Percentiles rank a stretch among this genome's conserved stretches.
phyloP scores from a whole-genome alignment of 2,329 filamentous ascomycete genomes.

The Hirsutella rhossiliensis region DNA sequence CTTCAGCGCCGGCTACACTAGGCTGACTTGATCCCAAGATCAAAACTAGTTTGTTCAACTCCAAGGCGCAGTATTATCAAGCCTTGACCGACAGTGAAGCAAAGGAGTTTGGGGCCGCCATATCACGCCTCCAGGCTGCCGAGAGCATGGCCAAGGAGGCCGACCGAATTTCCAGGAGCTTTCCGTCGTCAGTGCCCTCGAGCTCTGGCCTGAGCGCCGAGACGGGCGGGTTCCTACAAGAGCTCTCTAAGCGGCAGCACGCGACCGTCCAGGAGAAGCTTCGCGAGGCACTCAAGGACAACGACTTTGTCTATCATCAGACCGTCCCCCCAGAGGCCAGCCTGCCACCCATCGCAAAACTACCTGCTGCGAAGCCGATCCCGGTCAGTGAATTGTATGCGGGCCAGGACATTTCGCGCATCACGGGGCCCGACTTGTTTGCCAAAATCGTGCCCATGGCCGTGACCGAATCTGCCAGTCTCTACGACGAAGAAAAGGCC shows the following conservation, averaged over 20 bases:
- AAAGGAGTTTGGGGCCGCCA: slow-evolving; percentile 73
- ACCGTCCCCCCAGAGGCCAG: slow-evolving; percentile 77
- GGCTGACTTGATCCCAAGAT: slow-evolving; percentile 27
- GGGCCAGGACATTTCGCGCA: slow-evolving; percentile 91
- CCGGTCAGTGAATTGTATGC: slow-evolving; percentile 94
- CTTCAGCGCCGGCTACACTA: not conserved
- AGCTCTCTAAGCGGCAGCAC: slow-evolving; percentile 73
- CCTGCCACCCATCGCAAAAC: slow-evolving; percentile 70
- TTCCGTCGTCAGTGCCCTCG: slow-evolving; percentile 67
- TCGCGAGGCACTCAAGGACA: slow-evolving; percentile 70
- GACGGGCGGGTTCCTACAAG: slow-evolving; percentile 59
- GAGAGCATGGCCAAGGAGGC: slow-evolving; percentile 72
- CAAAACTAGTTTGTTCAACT: slow-evolving; percentile 74
- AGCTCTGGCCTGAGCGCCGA: slow-evolving; percentile 78
- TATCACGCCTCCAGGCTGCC: slow-evolving; percentile 71
- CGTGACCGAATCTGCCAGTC: slow-evolving; percentile 89
- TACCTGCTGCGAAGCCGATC: slow-evolving; percentile 92
- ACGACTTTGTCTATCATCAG: slow-evolving; percentile 97
- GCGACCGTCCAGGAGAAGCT: slow-evolving; percentile 73
- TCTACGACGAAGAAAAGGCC: slow-evolving; percentile 98
- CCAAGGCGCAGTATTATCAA: slow-evolving; percentile 87
- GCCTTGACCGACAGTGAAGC: slow-evolving; percentile 83
- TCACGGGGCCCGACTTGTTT: slow-evolving; percentile 94
- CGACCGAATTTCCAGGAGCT: slow-evolving; percentile 60
- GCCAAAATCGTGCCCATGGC: slow-evolving; percentile 92